phyloP scores from a whole-genome alignment of 108 stramenopile species.

The Discostella stelligeroides region DNA sequence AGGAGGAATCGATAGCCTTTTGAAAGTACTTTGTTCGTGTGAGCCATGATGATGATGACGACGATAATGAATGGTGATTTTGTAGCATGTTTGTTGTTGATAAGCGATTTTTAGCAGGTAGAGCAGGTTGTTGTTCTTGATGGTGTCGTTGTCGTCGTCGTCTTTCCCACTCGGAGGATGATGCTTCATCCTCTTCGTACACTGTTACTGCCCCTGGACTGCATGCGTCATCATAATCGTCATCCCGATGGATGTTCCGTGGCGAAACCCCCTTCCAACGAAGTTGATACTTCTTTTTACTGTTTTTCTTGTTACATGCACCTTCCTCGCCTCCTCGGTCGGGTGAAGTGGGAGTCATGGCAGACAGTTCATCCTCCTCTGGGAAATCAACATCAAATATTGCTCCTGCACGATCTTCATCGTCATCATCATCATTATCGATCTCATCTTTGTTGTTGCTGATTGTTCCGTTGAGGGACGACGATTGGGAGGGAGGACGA shows the following conservation, averaged over 20 bases:
- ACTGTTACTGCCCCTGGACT: conserved; percentile 2
- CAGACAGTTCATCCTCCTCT: background rate
- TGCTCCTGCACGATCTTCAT: conserved; percentile 1
- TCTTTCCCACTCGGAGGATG: background rate
- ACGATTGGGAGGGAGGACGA: background rate
- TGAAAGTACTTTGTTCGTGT: conserved; percentile 56
- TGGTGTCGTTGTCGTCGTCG: too few species aligned
- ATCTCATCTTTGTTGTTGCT: too few species aligned
- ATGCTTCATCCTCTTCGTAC: conserved; percentile 13
- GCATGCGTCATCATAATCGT: too few species aligned
- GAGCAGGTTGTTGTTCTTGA: too few species aligned
- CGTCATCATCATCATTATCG: background rate
- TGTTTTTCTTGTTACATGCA: too few species aligned
- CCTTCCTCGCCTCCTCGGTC: too few species aligned
- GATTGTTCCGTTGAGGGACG: too few species aligned
- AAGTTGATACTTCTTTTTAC: too few species aligned
- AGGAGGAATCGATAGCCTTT: conserved; percentile 53
- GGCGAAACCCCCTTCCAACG: background rate
- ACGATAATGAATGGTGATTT: background rate
- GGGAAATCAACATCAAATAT: background rate
- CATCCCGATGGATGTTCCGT: conserved; percentile 4
- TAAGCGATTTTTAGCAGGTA: too few species aligned
- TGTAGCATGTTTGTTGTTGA: too few species aligned
- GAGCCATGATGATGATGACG: conserved; percentile 20
- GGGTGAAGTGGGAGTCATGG: background rate